Evolutionary conservation across 129 eudicot species (phyloP), one percentile per base, ranked within the genome.

Genomic region (Helichrysum umbraculigerum): DNA sequence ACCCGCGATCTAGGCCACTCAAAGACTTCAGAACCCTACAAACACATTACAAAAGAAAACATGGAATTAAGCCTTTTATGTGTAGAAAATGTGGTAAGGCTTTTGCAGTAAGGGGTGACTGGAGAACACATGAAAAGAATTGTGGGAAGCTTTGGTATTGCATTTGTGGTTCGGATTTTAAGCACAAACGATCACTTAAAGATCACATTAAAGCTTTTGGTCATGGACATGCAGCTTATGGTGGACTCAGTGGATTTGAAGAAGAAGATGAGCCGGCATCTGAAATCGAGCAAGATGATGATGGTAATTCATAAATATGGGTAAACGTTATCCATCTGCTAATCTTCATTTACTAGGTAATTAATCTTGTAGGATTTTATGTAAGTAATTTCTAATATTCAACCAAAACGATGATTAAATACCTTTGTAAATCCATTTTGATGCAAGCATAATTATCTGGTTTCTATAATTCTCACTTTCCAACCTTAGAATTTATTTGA

Each of bases 91-190:
- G 92, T 65, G 86, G 86, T 0, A 88, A 88, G 41, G 86, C 92
- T 9, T 88, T 88, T 33, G 92, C 92, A 44, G 92, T 88, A 15
- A 83, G 87, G 71, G 92, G 92, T 7, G 92, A 88, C 54, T 88
- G 92, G 92, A 85, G 93, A 51, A 88, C 93, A n/a, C 93, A 88
- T 74, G 92, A 88, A 81, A 88, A 88, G 84, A 88, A 88, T n/a
- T 88, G 92, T 81, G 92, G 92, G 57, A 88, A 88, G 84, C 92
- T 88, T 74, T 88, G 92, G 92, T 88, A 88, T 47, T 88, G 92
- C 74, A 83, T 83, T 83, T 88, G 92, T 68, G 92, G 92, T 32
- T 88, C 92, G 0, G 92, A 88, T 83, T 88, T 88, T 66, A 88
- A 88, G 87, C 92, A 88, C 81, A 88, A 88, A 62, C 78, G 92